A percentile compares a stretch with the other conserved stretches of the same genome.
Conservation (phyloP, 2,329 filamentous ascomycete genomes). For the Seiridium unicorne region DNA sequence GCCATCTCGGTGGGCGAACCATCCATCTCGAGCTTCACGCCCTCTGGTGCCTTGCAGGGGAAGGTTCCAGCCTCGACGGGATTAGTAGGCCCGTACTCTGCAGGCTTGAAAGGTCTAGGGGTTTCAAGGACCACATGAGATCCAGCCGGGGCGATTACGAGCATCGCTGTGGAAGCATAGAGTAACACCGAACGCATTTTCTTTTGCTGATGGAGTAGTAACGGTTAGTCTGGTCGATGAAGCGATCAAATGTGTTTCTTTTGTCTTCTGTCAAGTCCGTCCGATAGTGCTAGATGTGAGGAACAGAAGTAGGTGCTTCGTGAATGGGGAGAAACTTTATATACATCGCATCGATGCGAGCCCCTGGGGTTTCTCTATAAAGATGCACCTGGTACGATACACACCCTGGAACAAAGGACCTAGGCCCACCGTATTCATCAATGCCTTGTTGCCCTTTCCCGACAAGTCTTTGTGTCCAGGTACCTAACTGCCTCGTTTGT, state of each 20-base stretch:
- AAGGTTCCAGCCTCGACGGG: constrained; percentile 64
- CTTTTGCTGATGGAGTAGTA: not conserved
- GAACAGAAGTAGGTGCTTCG: not conserved
- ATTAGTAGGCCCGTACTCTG: constrained; percentile 45
- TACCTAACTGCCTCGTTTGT: too few species aligned
- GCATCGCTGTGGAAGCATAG: not conserved
- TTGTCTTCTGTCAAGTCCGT: too few species aligned
- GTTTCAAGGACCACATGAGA: not conserved
- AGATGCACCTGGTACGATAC: too few species aligned
- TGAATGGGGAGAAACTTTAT: too few species aligned
- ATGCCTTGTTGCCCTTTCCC: too few species aligned
- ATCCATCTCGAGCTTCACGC: constrained; percentile 34
- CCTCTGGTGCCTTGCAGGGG: constrained; percentile 62
- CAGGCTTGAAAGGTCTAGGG: constrained; percentile 12
- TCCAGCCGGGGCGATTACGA: not conserved
- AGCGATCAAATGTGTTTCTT: too few species aligned
- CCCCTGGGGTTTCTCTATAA: too few species aligned
- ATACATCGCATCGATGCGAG: too few species aligned
- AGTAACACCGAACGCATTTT: not conserved
- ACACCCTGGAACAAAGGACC: too few species aligned
- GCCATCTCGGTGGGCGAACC: constrained; percentile 50
- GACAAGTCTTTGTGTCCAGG: too few species aligned
- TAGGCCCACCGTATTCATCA: too few species aligned
- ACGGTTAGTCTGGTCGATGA: too few species aligned
- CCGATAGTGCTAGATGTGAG: not conserved